Evolutionary conservation across 179 eudicot genomes (phyloP).

Genomic region (Beta macrorhiza): DNA sequence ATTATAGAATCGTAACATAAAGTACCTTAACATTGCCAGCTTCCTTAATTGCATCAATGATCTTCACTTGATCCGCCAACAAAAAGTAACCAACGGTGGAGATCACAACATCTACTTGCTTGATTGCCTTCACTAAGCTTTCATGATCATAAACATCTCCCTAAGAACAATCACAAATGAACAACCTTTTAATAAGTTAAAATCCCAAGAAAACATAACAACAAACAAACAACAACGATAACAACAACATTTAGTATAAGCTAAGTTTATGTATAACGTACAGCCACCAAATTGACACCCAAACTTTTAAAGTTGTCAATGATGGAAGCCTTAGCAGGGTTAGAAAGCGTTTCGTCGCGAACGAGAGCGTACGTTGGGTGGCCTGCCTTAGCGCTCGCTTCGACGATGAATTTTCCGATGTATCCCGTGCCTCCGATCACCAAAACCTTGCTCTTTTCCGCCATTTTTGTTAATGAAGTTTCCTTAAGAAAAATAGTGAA

Average conservation of each 20-base stretch:
- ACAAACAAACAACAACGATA: not conserved
- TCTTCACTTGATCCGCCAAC: slow-evolving; percentile 57
- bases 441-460: slow-evolving; percentile 37
- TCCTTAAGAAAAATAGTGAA: not conserved
- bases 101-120: slow-evolving; percentile 65
- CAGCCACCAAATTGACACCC: slow-evolving; percentile 30
- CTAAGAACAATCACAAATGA: slow-evolving; percentile 25
- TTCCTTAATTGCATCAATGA: slow-evolving; percentile 64
- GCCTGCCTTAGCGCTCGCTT: slow-evolving; percentile 39
- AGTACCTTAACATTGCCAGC: slow-evolving; percentile 78
- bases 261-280: slow-evolving; percentile 8
- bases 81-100: slow-evolving; percentile 42
- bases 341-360: slow-evolving; percentile 34
- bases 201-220: not conserved
- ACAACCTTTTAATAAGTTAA: not conserved
- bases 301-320: slow-evolving; percentile 36
- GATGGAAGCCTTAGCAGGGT: slow-evolving; percentile 32
- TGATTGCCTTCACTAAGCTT: slow-evolving; percentile 57
- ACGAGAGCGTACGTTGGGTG: slow-evolving; percentile 41
- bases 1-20: not conserved
- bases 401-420: slow-evolving; percentile 40
- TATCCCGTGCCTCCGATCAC: slow-evolving; percentile 52
- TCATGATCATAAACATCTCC: slow-evolving; percentile 60
- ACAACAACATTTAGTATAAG: not conserved
- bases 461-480: slow-evolving; percentile 5